Base-by-base conservation (phyloP, 164 flowering plant species). In the Vitis rotundifolia region DNA sequence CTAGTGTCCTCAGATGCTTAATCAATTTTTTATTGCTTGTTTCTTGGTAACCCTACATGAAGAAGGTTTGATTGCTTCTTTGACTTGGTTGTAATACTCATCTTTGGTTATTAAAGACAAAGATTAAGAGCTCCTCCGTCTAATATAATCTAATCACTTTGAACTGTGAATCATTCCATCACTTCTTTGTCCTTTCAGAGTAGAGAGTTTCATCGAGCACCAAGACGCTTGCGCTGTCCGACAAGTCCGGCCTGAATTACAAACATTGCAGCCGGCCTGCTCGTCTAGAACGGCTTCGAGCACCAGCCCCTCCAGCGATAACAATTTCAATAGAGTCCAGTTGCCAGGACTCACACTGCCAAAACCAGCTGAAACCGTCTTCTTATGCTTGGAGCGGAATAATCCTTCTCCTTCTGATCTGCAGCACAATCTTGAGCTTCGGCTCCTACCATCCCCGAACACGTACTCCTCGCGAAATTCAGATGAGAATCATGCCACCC, bases 181-280 rank as follows among this genome's bases (percentile, higher is more conserved):
- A 37, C 15, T 13, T 11, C 44, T 49, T 72, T 62, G 8, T 75
- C 61, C 9, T 73, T 37, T 51, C 66, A 93, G 98, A 72, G 98
- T 93, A 58, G 98, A 93, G 78, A 93, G 98, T 74, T 93, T 93
- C 85, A 93, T 93, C 0, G 98, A 93, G 58, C 98, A 93, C 71
- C 97, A 93, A 83, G 98, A 93, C 52, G 83, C 93, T 53, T 93
- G 98, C 77, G 87, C 80, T 58, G 76, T 85, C 26, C 84, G 94
- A 3, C 82, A 82, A 0, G 61, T 76, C 60, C 81, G 82, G 31
- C 77, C 89, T 0, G 91, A 87, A 3, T 12, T 82, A 55, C 77
- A 76, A 67, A 58, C 72, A 2, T 49, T 69, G 6, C 89, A 83
- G 57, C 88, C 77, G 47, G 85, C 86, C 26, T 86, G 89, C 80